Evolutionary conservation across 352 stramenopile genomes (phyloP).

Genomic region (Pythium rishiriense): DNA sequence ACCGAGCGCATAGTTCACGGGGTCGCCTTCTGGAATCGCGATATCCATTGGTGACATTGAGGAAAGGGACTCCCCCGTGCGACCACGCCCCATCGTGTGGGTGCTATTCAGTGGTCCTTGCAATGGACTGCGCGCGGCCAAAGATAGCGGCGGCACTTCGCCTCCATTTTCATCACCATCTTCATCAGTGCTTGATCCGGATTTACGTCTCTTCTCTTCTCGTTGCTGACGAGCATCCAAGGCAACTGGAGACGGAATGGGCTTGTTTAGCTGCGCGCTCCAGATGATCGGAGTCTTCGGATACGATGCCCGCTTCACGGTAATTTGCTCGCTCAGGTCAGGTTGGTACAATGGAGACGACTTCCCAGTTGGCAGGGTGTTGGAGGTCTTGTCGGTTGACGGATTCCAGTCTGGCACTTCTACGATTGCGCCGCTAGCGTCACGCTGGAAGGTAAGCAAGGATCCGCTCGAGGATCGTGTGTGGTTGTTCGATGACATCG

Average conservation of each 20-base stretch:
- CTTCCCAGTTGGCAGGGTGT: conserved; percentile 23
- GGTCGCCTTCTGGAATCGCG: conserved; percentile 76
- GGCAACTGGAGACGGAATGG: conserved; percentile 7
- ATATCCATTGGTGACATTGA: conserved; percentile 28
- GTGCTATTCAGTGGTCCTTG: neutral
- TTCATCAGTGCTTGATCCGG: conserved; percentile 13
- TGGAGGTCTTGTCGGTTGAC: conserved; percentile 18
- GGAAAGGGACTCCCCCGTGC: conserved; percentile 9
- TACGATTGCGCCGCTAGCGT: conserved; percentile 22
- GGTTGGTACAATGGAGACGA: conserved; percentile 26
- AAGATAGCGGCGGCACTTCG: conserved; percentile 8
- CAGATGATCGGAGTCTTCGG: conserved; percentile 27
- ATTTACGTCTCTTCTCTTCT: neutral
- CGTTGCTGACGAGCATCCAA: neutral
- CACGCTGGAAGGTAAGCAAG: conserved; percentile 25
- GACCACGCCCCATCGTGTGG: neutral
- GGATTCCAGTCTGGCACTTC: conserved; percentile 21
- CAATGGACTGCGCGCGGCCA: conserved; percentile 10
- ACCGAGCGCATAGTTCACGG: conserved; percentile 75
- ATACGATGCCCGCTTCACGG: conserved; percentile 23
- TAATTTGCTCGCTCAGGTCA: conserved; percentile 24
- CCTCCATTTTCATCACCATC: conserved; percentile 16
- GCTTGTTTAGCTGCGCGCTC: conserved; percentile 22
- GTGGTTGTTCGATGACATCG: conserved; percentile 22
- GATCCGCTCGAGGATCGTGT: conserved; percentile 24